Evolutionary conservation across 129 eudicot species (phyloP).

Genomic region (Kitagawia praeruptora): DNA sequence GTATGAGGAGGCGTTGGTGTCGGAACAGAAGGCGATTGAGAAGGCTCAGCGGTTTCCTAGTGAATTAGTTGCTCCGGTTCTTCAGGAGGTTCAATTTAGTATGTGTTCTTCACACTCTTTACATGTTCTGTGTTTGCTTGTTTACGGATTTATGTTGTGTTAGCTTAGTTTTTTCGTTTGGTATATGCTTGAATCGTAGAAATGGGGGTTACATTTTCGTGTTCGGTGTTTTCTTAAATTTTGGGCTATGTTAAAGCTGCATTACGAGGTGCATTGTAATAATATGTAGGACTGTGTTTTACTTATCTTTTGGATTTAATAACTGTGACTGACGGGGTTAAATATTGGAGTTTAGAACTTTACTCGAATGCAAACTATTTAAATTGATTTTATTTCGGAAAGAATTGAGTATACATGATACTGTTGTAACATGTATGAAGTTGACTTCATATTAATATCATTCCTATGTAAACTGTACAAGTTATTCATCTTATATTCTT

Average conservation of each 20-base stretch:
- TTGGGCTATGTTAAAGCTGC: not conserved
- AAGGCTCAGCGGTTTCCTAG: constrained; percentile 68
- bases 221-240: not conserved
- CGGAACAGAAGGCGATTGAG: constrained; percentile 66
- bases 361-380: not conserved
- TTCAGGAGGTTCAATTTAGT: constrained; percentile 87
- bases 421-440: not conserved
- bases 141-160: not conserved
- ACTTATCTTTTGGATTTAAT: not conserved
- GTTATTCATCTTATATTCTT: not conserved
- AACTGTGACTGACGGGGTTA: not conserved
- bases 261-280: not conserved
- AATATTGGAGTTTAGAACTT: not conserved
- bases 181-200: not conserved
- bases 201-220: not conserved
- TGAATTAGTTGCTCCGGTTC: constrained; percentile 57
- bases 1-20: constrained; percentile 86
- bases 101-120: constrained; percentile 13
- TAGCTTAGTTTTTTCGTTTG: not conserved
- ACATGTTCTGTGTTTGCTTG: constrained; percentile 10
- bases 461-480: not conserved
- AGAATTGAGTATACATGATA: not conserved
- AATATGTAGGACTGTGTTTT: not conserved
- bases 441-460: not conserved
- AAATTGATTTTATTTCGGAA: not conserved